These are phyloP conservation scores for Umbelopsis vinacea DNA, from an alignment of 192 early-diverging fungal species.

Conservation along the genomic window DNA sequence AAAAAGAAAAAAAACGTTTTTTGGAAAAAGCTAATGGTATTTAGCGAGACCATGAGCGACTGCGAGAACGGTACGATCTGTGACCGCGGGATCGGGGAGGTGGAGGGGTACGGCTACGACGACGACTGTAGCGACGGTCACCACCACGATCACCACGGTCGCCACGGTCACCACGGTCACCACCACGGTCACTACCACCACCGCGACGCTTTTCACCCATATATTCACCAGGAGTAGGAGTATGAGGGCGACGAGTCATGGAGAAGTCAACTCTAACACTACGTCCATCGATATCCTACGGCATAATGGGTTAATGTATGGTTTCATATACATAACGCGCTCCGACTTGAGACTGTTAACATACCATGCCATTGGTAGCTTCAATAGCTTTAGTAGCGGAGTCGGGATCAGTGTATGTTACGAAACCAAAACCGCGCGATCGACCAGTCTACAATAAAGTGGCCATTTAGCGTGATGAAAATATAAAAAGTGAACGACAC, in stretches of 20 bases:
- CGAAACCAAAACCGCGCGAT: conserved; percentile 75
- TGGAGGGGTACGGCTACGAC: conserved; percentile 43
- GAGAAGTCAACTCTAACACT: conserved; percentile 65
- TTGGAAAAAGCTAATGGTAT: background rate
- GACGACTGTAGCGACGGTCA: conserved; percentile 34
- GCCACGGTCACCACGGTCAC: conserved; percentile 40
- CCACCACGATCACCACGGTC: conserved; percentile 19
- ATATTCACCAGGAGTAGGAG: conserved; percentile 75
- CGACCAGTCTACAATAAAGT: conserved; percentile 51
- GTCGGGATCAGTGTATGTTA: conserved; percentile 55
- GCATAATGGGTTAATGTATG: conserved; percentile 7
- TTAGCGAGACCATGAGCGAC: conserved; percentile 45
- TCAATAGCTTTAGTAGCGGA: conserved; percentile 60
- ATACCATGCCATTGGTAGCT: conserved; percentile 62
- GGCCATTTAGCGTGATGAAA: background rate
- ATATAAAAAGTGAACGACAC: background rate
- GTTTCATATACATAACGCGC: background rate
- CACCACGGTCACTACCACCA: conserved; percentile 25
- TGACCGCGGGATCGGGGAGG: conserved; percentile 33
- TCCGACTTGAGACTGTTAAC: conserved; percentile 10
- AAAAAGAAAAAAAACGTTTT: background rate
- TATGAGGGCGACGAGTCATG: conserved; percentile 62
- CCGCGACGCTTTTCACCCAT: conserved; percentile 60
- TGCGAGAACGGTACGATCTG: conserved; percentile 40
- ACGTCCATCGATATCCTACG: conserved; percentile 60